These are phyloP conservation scores for Steccherinum ochraceum DNA, from an alignment of 768 basidiomycete species.

Conservation along the genomic window DNA sequence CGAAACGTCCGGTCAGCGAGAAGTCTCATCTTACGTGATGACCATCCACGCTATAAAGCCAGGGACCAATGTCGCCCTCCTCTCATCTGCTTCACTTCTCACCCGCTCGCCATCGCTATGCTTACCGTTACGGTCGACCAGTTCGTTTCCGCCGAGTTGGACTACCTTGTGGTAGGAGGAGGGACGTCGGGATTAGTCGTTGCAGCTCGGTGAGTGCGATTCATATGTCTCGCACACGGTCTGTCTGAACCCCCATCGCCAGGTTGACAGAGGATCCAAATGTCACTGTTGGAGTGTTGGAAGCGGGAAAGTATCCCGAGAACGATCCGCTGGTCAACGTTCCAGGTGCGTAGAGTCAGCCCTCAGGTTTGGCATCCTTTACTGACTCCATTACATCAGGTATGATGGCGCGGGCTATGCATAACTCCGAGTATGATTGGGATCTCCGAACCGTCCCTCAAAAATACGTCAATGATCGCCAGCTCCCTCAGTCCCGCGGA, in stretches of 20 bases:
- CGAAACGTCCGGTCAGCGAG: too few species aligned
- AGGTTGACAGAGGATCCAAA: slow-evolving; percentile 22
- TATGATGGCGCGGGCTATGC: slow-evolving; percentile 1
- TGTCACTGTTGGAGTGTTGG: slow-evolving; percentile 22
- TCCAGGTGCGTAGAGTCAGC: slow-evolving; percentile 7
- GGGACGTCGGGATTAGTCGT: slow-evolving; percentile 12
- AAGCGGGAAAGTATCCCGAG: slow-evolving; percentile 21
- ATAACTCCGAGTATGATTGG: slow-evolving; percentile 16
- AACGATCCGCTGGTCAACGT: slow-evolving; percentile 8
- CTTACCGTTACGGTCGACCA: slow-evolving; percentile 5
- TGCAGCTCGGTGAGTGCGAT: slow-evolving; percentile 9
- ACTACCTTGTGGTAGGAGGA: slow-evolving; percentile 15
- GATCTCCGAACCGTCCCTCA: slow-evolving; percentile 13
- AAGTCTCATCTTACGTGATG: too few species aligned
- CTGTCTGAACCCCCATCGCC: background rate
- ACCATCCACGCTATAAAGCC: too few species aligned
- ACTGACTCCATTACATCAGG: too few species aligned
- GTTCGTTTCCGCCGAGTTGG: slow-evolving; percentile 5
- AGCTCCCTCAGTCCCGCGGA: slow-evolving; percentile 8
- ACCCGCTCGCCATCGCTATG: background rate
- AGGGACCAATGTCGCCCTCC: too few species aligned
- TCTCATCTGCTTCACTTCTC: background rate
- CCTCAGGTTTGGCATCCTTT: too few species aligned
- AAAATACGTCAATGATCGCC: slow-evolving; percentile 6
- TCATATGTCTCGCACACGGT: background rate